These are phyloP conservation scores for Teratosphaeria gauchensis DNA, from an alignment of 2,329 filamentous ascomycete genomes.

Conservation along the genomic window DNA sequence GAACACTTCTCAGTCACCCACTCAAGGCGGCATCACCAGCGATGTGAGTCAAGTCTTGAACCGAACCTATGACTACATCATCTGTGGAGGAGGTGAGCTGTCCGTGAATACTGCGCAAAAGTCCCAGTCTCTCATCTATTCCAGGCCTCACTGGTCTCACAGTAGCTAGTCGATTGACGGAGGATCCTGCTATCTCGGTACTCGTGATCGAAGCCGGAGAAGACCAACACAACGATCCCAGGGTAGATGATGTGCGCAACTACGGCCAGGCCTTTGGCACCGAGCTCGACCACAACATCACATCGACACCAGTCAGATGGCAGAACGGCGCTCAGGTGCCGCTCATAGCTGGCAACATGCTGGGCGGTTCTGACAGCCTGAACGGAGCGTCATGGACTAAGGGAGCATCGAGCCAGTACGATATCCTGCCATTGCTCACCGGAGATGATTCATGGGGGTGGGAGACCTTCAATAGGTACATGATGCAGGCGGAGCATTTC, in stretches of 20 bases:
- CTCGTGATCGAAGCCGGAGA: slow-evolving; percentile 20
- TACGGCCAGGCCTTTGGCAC: slow-evolving; percentile 10
- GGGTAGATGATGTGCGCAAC: slow-evolving; percentile 14
- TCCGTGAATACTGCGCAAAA: not conserved
- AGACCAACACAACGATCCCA: slow-evolving; percentile 11
- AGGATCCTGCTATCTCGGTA: slow-evolving; percentile 11
- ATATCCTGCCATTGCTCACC: slow-evolving; percentile 19
- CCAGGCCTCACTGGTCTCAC: slow-evolving; percentile 14
- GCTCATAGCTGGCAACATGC: slow-evolving; percentile 18
- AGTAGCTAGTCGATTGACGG: slow-evolving; percentile 15
- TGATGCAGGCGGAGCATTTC: slow-evolving; percentile 18
- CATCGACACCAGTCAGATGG: slow-evolving; percentile 12
- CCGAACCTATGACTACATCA: slow-evolving; percentile 14
- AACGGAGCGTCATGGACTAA: slow-evolving; percentile 23
- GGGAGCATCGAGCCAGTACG: slow-evolving; percentile 17
- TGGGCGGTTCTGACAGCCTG: slow-evolving; percentile 17
- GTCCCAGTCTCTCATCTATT: not conserved
- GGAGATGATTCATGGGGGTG: slow-evolving; percentile 19
- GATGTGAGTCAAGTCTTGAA: slow-evolving; percentile 6
- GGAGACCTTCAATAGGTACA: slow-evolving; percentile 16
- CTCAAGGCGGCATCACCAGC: slow-evolving; percentile 7
- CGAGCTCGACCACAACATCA: slow-evolving; percentile 15
- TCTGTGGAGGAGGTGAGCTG: slow-evolving; percentile 13
- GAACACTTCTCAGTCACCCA: not conserved
- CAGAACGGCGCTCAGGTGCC: slow-evolving; percentile 11